A percentile compares a stretch with the other conserved stretches of the same genome.
Conservation (phyloP, 2,329 filamentous ascomycete species). For the Thielaviopsis musarum region DNA sequence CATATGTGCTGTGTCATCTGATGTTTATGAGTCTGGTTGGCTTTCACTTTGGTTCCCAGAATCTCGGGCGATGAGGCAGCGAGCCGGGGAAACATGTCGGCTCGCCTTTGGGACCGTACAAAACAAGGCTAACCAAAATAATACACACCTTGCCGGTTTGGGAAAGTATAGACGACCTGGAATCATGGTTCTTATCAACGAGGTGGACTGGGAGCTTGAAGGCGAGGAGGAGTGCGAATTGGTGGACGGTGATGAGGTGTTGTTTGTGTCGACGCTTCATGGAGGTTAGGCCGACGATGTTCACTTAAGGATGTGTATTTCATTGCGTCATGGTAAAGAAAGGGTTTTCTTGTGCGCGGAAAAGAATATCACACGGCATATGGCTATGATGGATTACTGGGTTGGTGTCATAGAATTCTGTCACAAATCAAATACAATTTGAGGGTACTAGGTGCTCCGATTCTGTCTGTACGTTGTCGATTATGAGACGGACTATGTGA, state of each 20-base stretch:
- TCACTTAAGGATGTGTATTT: background rate
- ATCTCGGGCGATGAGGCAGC: background rate
- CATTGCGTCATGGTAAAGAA: background rate
- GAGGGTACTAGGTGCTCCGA: background rate
- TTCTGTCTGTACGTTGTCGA: background rate
- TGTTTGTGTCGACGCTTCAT: slow-evolving; percentile 94
- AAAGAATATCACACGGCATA: background rate
- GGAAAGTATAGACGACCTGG: slow-evolving; percentile 57
- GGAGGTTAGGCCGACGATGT: slow-evolving; percentile 46
- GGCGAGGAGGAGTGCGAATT: slow-evolving; percentile 84
- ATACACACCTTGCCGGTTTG: slow-evolving; percentile 2
- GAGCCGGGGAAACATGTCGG: background rate
- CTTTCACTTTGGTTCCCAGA: background rate
- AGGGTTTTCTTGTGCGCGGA: background rate
- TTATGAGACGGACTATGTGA: background rate
- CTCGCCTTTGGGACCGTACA: background rate
- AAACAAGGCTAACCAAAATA: slow-evolving; percentile 14
- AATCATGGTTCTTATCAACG: slow-evolving; percentile 91
- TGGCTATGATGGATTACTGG: no score
- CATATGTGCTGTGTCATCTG: background rate
- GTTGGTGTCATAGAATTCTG: background rate
- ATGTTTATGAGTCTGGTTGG: background rate
- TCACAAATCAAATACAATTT: background rate
- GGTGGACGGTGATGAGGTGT: slow-evolving; percentile 65
- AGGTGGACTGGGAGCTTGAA: slow-evolving; percentile 96